Percentiles rank a stretch among this genome's conserved stretches.
Evolutionary conservation across 129 eudicot species (phyloP).

Genomic region (Lactuca sativa): DNA sequence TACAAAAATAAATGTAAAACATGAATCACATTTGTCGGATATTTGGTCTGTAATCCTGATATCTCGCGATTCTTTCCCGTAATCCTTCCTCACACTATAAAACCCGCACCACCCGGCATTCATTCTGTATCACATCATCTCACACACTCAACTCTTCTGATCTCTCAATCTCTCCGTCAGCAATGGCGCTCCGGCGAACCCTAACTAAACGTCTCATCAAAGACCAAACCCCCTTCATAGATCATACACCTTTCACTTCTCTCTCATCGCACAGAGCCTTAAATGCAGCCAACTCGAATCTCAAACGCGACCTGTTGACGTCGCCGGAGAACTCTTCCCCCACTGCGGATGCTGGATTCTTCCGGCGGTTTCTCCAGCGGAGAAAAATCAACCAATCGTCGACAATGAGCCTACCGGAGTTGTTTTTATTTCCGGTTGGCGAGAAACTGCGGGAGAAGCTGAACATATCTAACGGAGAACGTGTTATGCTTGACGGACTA

Average conservation of each 20-base stretch:
- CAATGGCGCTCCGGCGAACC: constrained; percentile 66
- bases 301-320: constrained; percentile 31
- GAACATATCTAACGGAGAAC: constrained; percentile 27
- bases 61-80: constrained; percentile 22
- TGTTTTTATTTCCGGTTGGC: constrained; percentile 48
- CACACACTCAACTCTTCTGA: constrained; percentile 14
- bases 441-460: constrained; percentile 56
- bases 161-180: constrained; percentile 8
- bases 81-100: constrained; percentile 15
- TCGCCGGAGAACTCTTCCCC: constrained; percentile 21
- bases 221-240: constrained; percentile 16
- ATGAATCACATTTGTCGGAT: constrained; percentile 16
- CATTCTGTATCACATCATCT: constrained; percentile 6
- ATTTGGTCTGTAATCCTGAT: constrained; percentile 3
- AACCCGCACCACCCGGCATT: constrained; percentile 13
- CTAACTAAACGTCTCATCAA: constrained; percentile 48
- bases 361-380: constrained; percentile 52
- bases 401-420: constrained; percentile 36
- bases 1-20: background rate
- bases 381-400: constrained; percentile 42
- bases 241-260: constrained; percentile 21
- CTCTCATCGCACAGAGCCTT: constrained; percentile 22
- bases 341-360: constrained; percentile 32
- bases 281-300: constrained; percentile 25
- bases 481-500: constrained; percentile 45